phyloP scores from a whole-genome alignment of 1,139 yeast genomes.

The Nakaseomyces kungkrabaensis region DNA sequence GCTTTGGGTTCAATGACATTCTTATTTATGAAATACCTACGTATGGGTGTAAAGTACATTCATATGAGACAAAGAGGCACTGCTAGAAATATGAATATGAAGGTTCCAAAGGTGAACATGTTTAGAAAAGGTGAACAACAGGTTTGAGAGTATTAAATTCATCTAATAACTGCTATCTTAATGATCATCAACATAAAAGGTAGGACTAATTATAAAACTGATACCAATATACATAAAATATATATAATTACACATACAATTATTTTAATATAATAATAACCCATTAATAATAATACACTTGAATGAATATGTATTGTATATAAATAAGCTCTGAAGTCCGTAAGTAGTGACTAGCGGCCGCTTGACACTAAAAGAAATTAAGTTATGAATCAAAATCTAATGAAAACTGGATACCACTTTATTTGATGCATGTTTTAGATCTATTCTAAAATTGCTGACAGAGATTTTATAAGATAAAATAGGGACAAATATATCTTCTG shows the following conservation, averaged over 20 bases:
- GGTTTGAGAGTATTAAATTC: neutral
- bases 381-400: neutral
- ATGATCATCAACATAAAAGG: too few relatives aligned
- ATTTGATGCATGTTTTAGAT: too few relatives aligned
- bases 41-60: slow-evolving; percentile 32
- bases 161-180: too few relatives aligned
- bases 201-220: neutral
- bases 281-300: too few relatives aligned
- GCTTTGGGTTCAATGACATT: slow-evolving; percentile 69
- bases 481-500: too few relatives aligned
- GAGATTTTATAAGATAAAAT: too few relatives aligned
- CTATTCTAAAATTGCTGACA: too few relatives aligned
- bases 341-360: neutral
- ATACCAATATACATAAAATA: neutral
- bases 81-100: slow-evolving; percentile 19
- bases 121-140: slow-evolving; percentile 8
- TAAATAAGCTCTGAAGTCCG: too few relatives aligned
- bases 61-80: slow-evolving; percentile 28
- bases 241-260: too few relatives aligned
- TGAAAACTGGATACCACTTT: neutral
- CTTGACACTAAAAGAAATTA: neutral
- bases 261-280: too few relatives aligned
- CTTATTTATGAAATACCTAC: slow-evolving; percentile 38
- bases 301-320: too few relatives aligned
- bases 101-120: slow-evolving; percentile 11